Conservation (phyloP, 176 grass and related monocot species). For the Areca catechu region DNA sequence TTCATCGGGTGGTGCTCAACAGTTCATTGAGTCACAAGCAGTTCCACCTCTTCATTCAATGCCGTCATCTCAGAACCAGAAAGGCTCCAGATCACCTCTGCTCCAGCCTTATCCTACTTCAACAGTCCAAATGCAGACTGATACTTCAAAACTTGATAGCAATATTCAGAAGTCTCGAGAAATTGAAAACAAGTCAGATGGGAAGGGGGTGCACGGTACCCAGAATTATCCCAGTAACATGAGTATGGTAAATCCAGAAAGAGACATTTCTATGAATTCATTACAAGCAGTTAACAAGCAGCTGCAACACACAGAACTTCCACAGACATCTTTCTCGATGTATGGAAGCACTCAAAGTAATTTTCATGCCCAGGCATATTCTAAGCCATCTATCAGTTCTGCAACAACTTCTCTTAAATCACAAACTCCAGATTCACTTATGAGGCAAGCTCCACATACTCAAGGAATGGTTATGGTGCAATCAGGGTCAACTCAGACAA, state of each 20-base stretch:
- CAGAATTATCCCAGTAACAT: conserved; percentile 31
- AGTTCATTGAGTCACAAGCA: conserved; percentile 24
- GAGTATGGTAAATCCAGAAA: conserved; percentile 18
- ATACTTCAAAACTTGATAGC: conserved; percentile 22
- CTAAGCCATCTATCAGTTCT: conserved; percentile 29
- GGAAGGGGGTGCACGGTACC: conserved; percentile 29
- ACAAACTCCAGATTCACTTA: conserved; percentile 34
- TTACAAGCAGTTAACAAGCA: conserved; percentile 15
- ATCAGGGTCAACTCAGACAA: conserved; percentile 11
- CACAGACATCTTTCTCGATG: conserved; percentile 49
- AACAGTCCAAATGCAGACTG: conserved; percentile 43
- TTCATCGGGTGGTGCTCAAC: conserved; percentile 32
- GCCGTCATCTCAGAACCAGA: conserved; percentile 14
- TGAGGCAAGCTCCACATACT: conserved; percentile 30
- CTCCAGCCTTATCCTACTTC: conserved; percentile 25
- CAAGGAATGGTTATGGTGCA: conserved; percentile 35
- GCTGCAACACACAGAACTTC: conserved; percentile 42
- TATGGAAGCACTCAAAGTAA: conserved; percentile 37
- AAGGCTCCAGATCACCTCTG: background rate
- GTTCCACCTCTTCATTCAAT: conserved; percentile 11
- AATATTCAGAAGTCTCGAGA: conserved; percentile 34
- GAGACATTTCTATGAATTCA: conserved; percentile 8
- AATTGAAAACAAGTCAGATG: conserved; percentile 28
- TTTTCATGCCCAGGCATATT: conserved; percentile 39
- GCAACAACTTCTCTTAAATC: conserved; percentile 40